phyloP scores from a whole-genome alignment of 257 asterid genomes.

The Striga asiatica region DNA sequence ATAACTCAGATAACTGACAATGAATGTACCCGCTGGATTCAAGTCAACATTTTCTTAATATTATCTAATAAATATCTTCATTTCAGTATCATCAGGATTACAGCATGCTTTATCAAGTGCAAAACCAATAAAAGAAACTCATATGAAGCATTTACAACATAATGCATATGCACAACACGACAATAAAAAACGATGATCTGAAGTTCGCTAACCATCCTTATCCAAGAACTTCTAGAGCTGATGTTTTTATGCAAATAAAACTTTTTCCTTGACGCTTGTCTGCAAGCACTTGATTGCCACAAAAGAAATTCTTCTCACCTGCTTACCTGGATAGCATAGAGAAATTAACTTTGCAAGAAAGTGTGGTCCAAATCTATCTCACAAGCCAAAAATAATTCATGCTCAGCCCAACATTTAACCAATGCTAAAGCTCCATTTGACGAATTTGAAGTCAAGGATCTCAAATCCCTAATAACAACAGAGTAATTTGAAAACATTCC shows the following conservation, averaged over 20 bases:
- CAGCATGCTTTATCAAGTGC: conserved; percentile 8
- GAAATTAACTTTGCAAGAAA: not conserved
- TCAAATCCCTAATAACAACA: too few species aligned
- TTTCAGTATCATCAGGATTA: not conserved
- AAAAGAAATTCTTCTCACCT: conserved; percentile 18
- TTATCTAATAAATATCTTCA: not conserved
- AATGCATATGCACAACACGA: conserved; percentile 17
- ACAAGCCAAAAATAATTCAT: not conserved
- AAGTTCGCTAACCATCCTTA: conserved; percentile 4
- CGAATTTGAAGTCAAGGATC: too few species aligned
- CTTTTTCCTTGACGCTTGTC: conserved; percentile 2
- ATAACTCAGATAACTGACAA: not conserved
- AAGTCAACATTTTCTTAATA: not conserved
- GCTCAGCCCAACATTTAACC: too few species aligned
- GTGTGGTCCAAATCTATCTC: not conserved
- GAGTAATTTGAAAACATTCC: too few species aligned
- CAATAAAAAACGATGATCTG: conserved; percentile 11
- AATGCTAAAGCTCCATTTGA: too few species aligned
- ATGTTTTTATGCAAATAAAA: conserved; percentile 1
- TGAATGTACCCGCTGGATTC: not conserved
- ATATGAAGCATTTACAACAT: conserved; percentile 19
- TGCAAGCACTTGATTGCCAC: conserved; percentile 7
- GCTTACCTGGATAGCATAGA: conserved; percentile 25
- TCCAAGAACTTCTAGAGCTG: conserved; percentile 6
- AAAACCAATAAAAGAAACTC: not conserved